Conservation (phyloP, 768 basidiomycete genomes). For the Scleroderma citrinum region DNA sequence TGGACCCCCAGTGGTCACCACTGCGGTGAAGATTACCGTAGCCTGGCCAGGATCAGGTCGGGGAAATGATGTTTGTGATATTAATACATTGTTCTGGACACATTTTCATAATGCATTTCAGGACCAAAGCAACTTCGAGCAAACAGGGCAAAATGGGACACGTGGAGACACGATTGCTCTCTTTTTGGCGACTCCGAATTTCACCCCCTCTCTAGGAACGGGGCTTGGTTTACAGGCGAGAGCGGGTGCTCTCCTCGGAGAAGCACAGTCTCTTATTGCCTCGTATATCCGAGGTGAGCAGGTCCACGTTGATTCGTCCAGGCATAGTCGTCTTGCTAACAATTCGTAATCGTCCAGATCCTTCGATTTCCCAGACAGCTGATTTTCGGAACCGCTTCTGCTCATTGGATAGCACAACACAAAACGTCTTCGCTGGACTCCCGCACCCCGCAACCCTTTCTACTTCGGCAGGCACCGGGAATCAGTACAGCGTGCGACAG, state of each 20-base stretch:
- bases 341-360: slow-evolving; percentile 24
- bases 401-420: slow-evolving; percentile 42
- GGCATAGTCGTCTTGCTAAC: not conserved
- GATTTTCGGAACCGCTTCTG: slow-evolving; percentile 40
- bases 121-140: not conserved
- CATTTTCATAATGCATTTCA: slow-evolving; percentile 17
- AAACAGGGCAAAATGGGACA: not conserved
- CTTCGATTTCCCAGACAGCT: slow-evolving; percentile 35
- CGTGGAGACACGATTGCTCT: slow-evolving; percentile 6
- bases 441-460: not conserved
- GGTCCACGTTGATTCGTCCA: not conserved
- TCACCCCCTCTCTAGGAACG: slow-evolving; percentile 7
- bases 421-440: slow-evolving; percentile 28
- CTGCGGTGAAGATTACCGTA: slow-evolving; percentile 30
- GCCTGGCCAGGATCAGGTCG: slow-evolving; percentile 37
- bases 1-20: slow-evolving; percentile 23
- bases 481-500: slow-evolving; percentile 1
- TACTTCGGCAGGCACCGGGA: not conserved
- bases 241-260: slow-evolving; percentile 30
- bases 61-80: slow-evolving; percentile 10
- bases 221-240: slow-evolving; percentile 19
- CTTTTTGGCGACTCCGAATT: slow-evolving; percentile 14
- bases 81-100: slow-evolving; percentile 12
- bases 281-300: slow-evolving; percentile 26
- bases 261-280: slow-evolving; percentile 23